These are phyloP conservation scores for Straminergon stramineum DNA, from an alignment of 225 moss, liverwort and hornwort genomes.

Conservation along the genomic window DNA sequence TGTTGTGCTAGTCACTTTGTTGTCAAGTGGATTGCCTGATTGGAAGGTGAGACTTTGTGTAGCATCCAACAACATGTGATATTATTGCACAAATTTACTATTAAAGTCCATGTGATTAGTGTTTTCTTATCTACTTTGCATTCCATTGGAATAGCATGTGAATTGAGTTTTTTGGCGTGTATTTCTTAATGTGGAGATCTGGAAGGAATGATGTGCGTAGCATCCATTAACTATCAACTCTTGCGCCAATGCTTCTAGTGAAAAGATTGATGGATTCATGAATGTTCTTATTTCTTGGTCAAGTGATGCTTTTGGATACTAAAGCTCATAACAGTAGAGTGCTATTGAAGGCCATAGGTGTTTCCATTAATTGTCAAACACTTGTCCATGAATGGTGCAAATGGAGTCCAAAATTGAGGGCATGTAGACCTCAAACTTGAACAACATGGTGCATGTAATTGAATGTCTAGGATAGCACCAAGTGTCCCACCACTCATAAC, in stretches of 20 bases:
- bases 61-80: neutral
- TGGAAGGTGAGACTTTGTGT: too few relatives aligned
- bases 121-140: neutral
- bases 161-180: too few relatives aligned
- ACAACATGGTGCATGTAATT: neutral
- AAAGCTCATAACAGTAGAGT: too few relatives aligned
- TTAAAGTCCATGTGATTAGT: neutral
- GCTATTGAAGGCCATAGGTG: too few relatives aligned
- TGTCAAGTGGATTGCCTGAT: neutral
- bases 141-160: too few relatives aligned
- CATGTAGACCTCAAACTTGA: neutral
- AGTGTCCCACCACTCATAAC: neutral
- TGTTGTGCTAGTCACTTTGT: neutral
- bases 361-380: too few relatives aligned
- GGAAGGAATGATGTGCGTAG: neutral
- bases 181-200: neutral
- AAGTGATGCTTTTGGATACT: neutral
- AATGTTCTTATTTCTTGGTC: neutral
- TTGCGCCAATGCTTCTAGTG: fast-evolving
- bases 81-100: neutral
- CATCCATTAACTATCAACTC: neutral
- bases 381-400: too few relatives aligned
- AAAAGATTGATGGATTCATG: neutral
- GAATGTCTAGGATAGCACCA: neutral
- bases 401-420: too few relatives aligned